phyloP scores from a whole-genome alignment of 2,329 filamentous ascomycete genomes.

The Xylariaceae sp. region DNA sequence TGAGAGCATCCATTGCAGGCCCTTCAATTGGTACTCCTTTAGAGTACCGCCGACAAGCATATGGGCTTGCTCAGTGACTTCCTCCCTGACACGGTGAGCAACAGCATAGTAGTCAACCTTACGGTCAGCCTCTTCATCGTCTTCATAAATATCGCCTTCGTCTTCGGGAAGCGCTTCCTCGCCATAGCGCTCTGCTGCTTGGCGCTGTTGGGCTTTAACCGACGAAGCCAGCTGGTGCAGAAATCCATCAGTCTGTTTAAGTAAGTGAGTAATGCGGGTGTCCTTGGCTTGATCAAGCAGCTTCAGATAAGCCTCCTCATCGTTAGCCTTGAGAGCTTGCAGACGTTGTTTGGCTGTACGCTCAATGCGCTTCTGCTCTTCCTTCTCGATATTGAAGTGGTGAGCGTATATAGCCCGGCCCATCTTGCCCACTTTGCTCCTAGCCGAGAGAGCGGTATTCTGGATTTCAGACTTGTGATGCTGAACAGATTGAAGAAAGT shows the following conservation, averaged over 20 bases:
- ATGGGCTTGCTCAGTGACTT: conserved; percentile 72
- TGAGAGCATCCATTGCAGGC: conserved; percentile 99
- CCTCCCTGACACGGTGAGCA: conserved; percentile 91
- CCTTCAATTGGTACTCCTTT: conserved; percentile 98
- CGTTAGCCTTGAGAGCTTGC: conserved; percentile 96
- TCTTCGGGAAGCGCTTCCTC: conserved; percentile 56
- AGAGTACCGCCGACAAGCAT: conserved; percentile 88
- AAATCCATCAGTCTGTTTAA: conserved; percentile 97
- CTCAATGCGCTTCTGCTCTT: conserved; percentile 98
- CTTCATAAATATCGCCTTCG: conserved; percentile 61
- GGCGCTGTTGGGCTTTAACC: conserved; percentile 88
- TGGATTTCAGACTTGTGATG: conserved; percentile 75
- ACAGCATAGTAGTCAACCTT: conserved; percentile 99
- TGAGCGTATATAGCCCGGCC: conserved; percentile 83
- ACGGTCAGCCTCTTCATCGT: conserved; percentile 61
- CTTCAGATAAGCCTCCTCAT: conserved; percentile 98
- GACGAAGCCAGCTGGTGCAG: conserved; percentile 90
- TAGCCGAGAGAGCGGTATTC: conserved; percentile 60
- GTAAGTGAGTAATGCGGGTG: conserved; percentile 94
- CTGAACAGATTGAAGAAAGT: conserved; percentile 83
- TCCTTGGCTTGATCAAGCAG: conserved; percentile 97
- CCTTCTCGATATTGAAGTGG: conserved; percentile 95
- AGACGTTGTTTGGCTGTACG: conserved; percentile 98
- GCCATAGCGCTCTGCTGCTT: conserved; percentile 72
- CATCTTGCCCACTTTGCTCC: conserved; percentile 74